Conservation (phyloP, 2,329 filamentous ascomycete genomes). For the Ceratocystis huliohia region DNA sequence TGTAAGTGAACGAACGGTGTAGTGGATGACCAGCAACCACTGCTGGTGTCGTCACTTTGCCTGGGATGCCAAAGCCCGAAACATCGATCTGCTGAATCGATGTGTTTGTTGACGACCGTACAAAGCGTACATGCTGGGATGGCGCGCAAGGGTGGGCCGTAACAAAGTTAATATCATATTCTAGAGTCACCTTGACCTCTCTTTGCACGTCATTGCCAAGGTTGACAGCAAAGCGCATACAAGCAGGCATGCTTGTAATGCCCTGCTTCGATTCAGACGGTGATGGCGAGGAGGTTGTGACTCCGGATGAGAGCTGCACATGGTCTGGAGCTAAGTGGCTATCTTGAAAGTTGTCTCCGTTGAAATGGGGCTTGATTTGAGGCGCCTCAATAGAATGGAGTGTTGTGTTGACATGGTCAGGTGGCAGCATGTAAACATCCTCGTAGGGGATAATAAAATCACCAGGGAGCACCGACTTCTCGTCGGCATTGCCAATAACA, state of each 20-base stretch:
- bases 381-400: conserved; percentile 41
- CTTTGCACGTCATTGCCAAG: conserved; percentile 24
- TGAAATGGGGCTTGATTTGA: not conserved
- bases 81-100: conserved; percentile 46
- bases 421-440: conserved; percentile 37
- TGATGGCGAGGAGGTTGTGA: conserved; percentile 24
- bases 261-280: not conserved
- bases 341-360: not conserved
- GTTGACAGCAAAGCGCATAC: conserved; percentile 29
- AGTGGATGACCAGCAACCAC: conserved; percentile 48
- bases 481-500: conserved; percentile 46
- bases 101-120: conserved; percentile 48
- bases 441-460: conserved; percentile 52
- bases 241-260: conserved; percentile 26
- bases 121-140: conserved; percentile 42
- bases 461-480: conserved; percentile 42
- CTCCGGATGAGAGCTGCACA: conserved; percentile 11
- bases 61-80: conserved; percentile 33
- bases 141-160: conserved; percentile 53
- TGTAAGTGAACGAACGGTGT: conserved; percentile 50
- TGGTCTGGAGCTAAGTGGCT: not conserved
- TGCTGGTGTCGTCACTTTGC: conserved; percentile 33
- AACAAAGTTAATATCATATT: conserved; percentile 50
- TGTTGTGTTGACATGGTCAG: conserved; percentile 37
- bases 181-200: conserved; percentile 32